Conservation (phyloP, 2,329 filamentous ascomycete genomes). For the Aureobasidium sp. region DNA sequence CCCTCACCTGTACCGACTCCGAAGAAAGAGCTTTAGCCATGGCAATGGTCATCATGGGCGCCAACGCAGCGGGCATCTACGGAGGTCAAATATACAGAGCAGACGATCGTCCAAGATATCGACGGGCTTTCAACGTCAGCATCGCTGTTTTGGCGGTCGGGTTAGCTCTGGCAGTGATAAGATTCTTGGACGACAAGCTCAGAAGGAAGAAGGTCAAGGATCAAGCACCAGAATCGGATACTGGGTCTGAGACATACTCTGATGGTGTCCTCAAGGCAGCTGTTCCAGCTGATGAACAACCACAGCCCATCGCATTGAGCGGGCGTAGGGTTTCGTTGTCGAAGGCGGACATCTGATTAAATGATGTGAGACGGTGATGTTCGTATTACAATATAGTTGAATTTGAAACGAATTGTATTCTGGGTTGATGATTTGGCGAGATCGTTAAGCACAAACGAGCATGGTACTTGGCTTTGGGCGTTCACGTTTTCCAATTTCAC, state of each 20-base stretch:
- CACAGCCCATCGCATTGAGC: background rate
- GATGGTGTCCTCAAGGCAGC: background rate
- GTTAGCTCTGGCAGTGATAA: slow-evolving; percentile 31
- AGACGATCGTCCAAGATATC: slow-evolving; percentile 45
- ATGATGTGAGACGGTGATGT: background rate
- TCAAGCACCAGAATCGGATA: background rate
- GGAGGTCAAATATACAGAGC: slow-evolving; percentile 52
- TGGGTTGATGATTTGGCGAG: too few species aligned
- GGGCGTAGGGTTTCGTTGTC: background rate
- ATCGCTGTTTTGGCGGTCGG: slow-evolving; percentile 39
- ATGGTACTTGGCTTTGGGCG: too few species aligned
- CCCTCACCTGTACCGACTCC: slow-evolving; percentile 46
- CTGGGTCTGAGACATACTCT: background rate
- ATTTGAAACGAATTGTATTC: too few species aligned
- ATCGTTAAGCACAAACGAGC: too few species aligned
- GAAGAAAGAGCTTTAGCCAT: slow-evolving; percentile 52
- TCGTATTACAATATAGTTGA: background rate
- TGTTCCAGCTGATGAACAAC: background rate
- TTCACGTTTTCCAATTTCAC: too few species aligned
- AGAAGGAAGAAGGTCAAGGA: background rate
- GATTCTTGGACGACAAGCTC: slow-evolving; percentile 36
- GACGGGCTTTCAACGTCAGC: slow-evolving; percentile 41
- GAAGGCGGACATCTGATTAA: background rate
- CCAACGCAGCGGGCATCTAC: slow-evolving; percentile 53
- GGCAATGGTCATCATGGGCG: slow-evolving; percentile 55